Evolutionary conservation across 345 rosid species (phyloP).

Genomic region (Microcos paniculata): DNA sequence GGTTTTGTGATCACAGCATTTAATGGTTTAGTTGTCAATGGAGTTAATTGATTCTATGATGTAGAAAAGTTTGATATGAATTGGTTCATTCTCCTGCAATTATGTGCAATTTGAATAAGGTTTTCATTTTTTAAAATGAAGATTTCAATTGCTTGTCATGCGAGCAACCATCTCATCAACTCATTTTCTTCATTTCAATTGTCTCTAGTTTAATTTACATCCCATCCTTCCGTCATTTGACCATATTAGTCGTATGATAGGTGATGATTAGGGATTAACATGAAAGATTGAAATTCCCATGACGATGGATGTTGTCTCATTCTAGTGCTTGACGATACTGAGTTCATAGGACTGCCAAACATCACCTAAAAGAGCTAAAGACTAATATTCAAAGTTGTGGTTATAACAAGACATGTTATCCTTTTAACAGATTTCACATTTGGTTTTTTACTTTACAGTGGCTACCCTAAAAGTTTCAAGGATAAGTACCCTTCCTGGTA

Average conservation of each 20-base stretch:
- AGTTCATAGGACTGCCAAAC: not conserved
- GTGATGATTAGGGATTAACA: not conserved
- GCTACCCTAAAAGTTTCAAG: constrained; percentile 26
- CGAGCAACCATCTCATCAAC: not conserved
- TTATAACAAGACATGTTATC: not conserved
- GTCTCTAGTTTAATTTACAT: not conserved
- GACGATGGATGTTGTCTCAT: not conserved
- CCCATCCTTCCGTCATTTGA: not conserved
- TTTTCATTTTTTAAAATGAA: not conserved
- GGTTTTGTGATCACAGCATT: not conserved
- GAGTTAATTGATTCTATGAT: not conserved
- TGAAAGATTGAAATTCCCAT: not conserved
- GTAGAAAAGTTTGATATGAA: not conserved
- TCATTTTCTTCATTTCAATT: not conserved
- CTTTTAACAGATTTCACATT: not conserved
- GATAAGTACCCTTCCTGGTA: constrained; percentile 23
- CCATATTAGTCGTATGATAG: not conserved
- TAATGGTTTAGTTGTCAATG: not conserved
- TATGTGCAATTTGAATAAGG: not conserved
- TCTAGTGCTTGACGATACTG: not conserved
- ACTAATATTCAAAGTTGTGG: not conserved
- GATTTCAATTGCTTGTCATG: not conserved
- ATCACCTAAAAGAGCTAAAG: not conserved
- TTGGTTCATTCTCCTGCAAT: not conserved
- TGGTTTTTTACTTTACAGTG: constrained; percentile 11